phyloP scores from a whole-genome alignment of 306 rosid genomes.

The Cotoneaster glaucophyllus region DNA sequence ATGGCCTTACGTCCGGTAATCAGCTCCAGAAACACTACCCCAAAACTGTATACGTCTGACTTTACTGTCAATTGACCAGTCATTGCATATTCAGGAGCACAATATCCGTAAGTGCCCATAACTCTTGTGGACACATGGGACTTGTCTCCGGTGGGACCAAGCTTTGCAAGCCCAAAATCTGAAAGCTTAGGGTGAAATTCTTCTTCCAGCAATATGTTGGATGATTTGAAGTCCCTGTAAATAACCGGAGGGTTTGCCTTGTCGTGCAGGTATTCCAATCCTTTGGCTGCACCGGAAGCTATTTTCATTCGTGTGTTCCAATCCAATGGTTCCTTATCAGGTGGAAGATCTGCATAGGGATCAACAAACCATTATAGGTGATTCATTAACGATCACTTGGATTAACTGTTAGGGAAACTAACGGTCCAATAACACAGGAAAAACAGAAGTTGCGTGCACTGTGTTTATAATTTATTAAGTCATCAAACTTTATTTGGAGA shows the following conservation, averaged over 20 bases:
- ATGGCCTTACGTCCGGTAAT: slow-evolving; percentile 88
- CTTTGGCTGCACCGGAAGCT: slow-evolving; percentile 88
- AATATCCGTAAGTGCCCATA: slow-evolving; percentile 92
- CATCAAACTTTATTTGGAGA: neutral
- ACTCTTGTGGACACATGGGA: slow-evolving; percentile 91
- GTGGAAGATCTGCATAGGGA: slow-evolving; percentile 59
- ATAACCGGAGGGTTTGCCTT: slow-evolving; percentile 88
- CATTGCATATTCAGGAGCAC: slow-evolving; percentile 96
- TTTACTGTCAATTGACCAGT: slow-evolving; percentile 87
- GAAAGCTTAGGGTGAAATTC: slow-evolving; percentile 85
- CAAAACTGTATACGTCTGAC: slow-evolving; percentile 85
- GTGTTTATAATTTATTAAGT: neutral
- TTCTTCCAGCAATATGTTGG: slow-evolving; percentile 82
- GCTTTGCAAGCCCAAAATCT: slow-evolving; percentile 94
- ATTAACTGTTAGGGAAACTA: neutral
- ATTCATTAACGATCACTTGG: neutral
- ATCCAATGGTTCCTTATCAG: slow-evolving; percentile 73
- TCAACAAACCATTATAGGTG: neutral
- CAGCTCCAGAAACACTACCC: slow-evolving; percentile 84
- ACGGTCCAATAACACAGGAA: neutral
- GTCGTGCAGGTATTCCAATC: slow-evolving; percentile 84
- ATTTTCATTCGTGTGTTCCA: slow-evolving; percentile 92
- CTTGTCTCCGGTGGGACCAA: slow-evolving; percentile 88
- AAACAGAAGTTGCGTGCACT: neutral
- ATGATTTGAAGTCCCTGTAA: slow-evolving; percentile 87